Conservation (phyloP, 1,284 basidiomycete genomes). For the Wolfiporia cocos region DNA sequence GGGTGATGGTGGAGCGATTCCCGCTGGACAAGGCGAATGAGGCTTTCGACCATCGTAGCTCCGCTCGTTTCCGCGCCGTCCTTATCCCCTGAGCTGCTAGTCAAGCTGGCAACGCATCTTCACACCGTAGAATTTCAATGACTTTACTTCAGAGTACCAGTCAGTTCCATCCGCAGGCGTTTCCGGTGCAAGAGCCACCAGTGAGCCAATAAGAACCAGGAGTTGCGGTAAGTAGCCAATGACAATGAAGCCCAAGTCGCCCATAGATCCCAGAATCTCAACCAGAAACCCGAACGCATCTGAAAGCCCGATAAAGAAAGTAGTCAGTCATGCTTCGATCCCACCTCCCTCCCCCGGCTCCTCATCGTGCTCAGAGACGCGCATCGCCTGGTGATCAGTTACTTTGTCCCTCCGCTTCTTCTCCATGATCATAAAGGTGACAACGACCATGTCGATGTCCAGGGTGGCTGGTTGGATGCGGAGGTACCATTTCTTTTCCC, state of each 20-base stretch:
- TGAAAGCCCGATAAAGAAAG: background rate
- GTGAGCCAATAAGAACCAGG: no score
- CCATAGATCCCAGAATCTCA: background rate
- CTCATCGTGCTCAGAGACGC: conserved; percentile 28
- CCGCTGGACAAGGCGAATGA: conserved; percentile 22
- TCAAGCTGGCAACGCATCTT: no score
- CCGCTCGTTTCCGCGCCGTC: conserved; percentile 25
- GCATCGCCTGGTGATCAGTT: conserved; percentile 26
- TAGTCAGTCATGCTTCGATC: conserved; percentile 8
- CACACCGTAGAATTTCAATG: no score
- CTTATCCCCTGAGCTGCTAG: conserved; percentile 22
- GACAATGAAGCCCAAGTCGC: background rate
- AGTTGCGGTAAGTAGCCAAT: no score
- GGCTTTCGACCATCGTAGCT: conserved; percentile 17
- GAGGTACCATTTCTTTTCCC: conserved; percentile 39
- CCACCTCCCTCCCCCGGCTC: conserved; percentile 30
- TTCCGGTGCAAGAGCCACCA: no score
- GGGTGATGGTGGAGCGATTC: conserved; percentile 20
- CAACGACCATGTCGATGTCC: conserved; percentile 43
- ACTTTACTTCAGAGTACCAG: no score
- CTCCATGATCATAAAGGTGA: conserved; percentile 49
- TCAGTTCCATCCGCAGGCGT: no score
- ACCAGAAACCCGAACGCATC: background rate
- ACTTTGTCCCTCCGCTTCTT: conserved; percentile 38
- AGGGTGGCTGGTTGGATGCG: conserved; percentile 35